Percentiles rank a stretch among this genome's conserved stretches.
Conservation (phyloP, 2,329 filamentous ascomycete species). For the Acephala macrosclerotiorum region DNA sequence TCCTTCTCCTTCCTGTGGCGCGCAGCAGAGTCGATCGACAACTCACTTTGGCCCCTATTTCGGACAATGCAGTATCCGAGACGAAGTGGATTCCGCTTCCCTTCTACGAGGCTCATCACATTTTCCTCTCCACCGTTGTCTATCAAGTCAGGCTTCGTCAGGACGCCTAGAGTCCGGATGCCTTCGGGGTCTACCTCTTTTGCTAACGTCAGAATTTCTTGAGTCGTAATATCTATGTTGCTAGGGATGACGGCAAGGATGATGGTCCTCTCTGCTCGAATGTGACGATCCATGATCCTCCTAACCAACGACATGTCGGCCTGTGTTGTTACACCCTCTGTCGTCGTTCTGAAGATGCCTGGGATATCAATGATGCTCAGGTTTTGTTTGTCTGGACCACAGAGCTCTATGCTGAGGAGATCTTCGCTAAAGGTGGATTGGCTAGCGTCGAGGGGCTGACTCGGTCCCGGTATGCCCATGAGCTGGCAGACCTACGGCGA, state of each 20-base stretch:
- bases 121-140: conserved; percentile 47
- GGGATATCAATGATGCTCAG: conserved; percentile 67
- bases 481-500: background rate
- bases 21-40: background rate
- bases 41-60: background rate
- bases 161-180: background rate
- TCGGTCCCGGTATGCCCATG: background rate
- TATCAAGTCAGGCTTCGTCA: conserved; percentile 45
- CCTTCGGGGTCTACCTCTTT: background rate
- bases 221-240: background rate
- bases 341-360: conserved; percentile 56
- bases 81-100: background rate
- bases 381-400: conserved; percentile 50
- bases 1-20: conserved; percentile 14
- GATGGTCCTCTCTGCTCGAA: background rate
- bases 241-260: background rate
- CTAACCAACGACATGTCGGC: background rate
- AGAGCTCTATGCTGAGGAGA: conserved; percentile 33
- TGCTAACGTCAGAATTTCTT: background rate
- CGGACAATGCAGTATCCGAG: background rate
- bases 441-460: background rate
- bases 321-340: conserved; percentile 38
- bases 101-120: conserved; percentile 24
- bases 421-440: conserved; percentile 19
- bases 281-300: background rate